A percentile compares a stretch with the other conserved stretches of the same genome.
These are phyloP conservation scores for Verticillium tricorpus DNA, from an alignment of 2,329 filamentous ascomycete species.

Conservation along the genomic window DNA sequence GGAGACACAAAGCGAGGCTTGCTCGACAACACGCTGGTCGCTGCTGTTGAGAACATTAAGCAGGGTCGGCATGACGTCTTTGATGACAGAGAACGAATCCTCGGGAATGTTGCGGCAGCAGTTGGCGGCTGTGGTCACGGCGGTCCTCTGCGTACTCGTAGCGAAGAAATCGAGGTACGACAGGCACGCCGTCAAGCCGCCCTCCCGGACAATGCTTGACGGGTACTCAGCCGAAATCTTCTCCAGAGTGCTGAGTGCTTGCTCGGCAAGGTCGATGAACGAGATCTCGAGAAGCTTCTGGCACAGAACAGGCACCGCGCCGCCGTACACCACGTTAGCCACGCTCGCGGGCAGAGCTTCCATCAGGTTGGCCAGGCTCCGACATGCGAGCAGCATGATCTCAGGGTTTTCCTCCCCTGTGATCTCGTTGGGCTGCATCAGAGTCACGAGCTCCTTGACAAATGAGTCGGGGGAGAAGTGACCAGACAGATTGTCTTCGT, in stretches of 20 bases:
- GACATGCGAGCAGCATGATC: slow-evolving; percentile 93
- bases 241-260: slow-evolving; percentile 91
- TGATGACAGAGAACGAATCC: slow-evolving; percentile 86
- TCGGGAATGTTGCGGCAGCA: slow-evolving; percentile 96
- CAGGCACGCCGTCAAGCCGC: slow-evolving; percentile 89
- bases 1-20: slow-evolving; percentile 91
- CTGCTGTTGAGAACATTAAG: slow-evolving; percentile 86
- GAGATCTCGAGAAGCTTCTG: slow-evolving; percentile 93
- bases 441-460: slow-evolving; percentile 84
- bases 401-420: slow-evolving; percentile 85
- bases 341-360: slow-evolving; percentile 90
- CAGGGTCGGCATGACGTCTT: slow-evolving; percentile 94
- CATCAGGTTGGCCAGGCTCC: slow-evolving; percentile 96
- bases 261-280: slow-evolving; percentile 95
- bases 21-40: slow-evolving; percentile 95
- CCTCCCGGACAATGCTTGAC: slow-evolving; percentile 89
- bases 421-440: slow-evolving; percentile 89
- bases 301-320: slow-evolving; percentile 89
- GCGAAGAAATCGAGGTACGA: slow-evolving; percentile 97
- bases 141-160: slow-evolving; percentile 92
- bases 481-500: slow-evolving; percentile 91
- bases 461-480: slow-evolving; percentile 93
- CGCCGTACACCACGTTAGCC: slow-evolving; percentile 95
- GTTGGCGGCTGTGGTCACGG: slow-evolving; percentile 95
- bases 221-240: slow-evolving; percentile 98